These are phyloP conservation scores for Gigaspora rosea DNA, from an alignment of 192 early-diverging fungal genomes.

Conservation along the genomic window DNA sequence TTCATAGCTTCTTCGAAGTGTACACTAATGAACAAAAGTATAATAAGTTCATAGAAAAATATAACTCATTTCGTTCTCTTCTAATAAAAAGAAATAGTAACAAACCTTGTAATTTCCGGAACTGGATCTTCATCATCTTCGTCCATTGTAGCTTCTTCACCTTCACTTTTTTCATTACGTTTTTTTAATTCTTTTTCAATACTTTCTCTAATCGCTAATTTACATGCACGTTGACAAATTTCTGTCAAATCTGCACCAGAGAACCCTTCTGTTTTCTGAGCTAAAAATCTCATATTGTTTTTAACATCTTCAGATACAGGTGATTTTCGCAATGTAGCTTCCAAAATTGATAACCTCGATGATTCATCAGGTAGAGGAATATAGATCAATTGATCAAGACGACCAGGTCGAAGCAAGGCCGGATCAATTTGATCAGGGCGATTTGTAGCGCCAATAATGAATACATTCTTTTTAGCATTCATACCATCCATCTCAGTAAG, in stretches of 20 bases:
- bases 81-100: neutral
- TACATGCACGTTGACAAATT: conserved; percentile 97
- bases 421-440: conserved; percentile 98
- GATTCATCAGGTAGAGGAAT: conserved; percentile 90
- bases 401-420: conserved; percentile 95
- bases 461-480: conserved; percentile 99
- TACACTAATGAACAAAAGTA: conserved; percentile 38
- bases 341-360: conserved; percentile 82
- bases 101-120: conserved; percentile 79
- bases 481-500: conserved; percentile 99
- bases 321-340: conserved; percentile 92
- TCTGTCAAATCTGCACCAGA: conserved; percentile 98
- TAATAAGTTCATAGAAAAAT: neutral
- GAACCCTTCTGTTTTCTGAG: conserved; percentile 91
- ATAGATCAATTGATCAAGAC: conserved; percentile 98
- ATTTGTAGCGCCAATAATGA: conserved; percentile 99
- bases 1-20: conserved; percentile 99
- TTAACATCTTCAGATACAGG: conserved; percentile 82
- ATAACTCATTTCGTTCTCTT: neutral
- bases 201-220: conserved; percentile 95
- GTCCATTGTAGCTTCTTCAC: conserved; percentile 55
- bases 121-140: conserved; percentile 83
- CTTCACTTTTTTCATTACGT: conserved; percentile 59
- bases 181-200: conserved; percentile 82
- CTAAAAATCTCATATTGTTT: conserved; percentile 65